Evolutionary conservation across 495 filamentous ascomycete genomes (phyloP).

Genomic region (Evernia prunastri): DNA sequence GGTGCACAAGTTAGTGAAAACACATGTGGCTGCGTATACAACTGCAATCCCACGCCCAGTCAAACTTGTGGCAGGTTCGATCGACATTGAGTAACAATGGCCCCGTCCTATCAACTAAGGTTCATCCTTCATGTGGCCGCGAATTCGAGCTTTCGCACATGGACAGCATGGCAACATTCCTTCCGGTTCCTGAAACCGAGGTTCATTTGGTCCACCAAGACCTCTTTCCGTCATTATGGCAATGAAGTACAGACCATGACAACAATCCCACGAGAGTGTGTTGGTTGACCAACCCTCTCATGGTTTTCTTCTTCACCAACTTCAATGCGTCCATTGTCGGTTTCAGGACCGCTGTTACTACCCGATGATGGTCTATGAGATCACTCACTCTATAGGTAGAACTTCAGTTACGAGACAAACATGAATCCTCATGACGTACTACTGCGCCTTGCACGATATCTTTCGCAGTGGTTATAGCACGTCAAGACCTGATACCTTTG

Average conservation of each 20-base stretch:
- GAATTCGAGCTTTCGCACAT: too few relatives aligned
- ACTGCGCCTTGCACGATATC: neutral
- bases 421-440: neutral
- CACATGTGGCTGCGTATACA: too few relatives aligned
- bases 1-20: too few relatives aligned
- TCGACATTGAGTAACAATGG: too few relatives aligned
- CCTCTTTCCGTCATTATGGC: too few relatives aligned
- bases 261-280: too few relatives aligned
- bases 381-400: neutral
- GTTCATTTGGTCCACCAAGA: neutral
- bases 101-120: neutral
- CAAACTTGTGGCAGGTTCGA: too few relatives aligned
- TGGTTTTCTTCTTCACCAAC: neutral
- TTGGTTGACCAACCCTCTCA: neutral
- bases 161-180: neutral
- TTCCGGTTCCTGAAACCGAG: neutral
- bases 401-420: neutral
- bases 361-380: neutral
- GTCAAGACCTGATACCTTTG: neutral
- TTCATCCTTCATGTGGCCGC: neutral
- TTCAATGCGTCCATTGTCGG: too few relatives aligned
- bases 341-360: too few relatives aligned
- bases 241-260: too few relatives aligned
- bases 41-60: too few relatives aligned
- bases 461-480: neutral